phyloP scores from a whole-genome alignment of 2,329 filamentous ascomycete species.

The Byssochlamys sp. region DNA sequence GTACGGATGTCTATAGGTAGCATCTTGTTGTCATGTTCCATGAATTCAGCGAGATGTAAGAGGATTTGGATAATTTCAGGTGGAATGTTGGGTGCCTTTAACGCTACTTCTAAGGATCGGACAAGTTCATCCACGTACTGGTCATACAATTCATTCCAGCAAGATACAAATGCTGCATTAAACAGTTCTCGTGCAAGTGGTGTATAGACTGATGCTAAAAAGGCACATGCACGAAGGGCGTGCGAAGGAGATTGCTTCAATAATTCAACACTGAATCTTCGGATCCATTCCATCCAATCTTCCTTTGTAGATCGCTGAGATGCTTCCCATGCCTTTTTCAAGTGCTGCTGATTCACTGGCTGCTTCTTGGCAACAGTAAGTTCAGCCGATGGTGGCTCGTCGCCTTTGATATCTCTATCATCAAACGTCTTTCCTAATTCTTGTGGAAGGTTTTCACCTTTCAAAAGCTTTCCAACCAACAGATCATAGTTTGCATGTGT shows the following conservation, averaged over 20 bases:
- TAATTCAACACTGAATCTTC: conserved; percentile 88
- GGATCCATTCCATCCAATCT: conserved; percentile 98
- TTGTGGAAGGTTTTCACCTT: conserved; percentile 83
- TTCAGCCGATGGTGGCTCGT: conserved; percentile 69
- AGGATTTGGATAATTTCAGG: conserved; percentile 89
- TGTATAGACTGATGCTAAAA: conserved; percentile 79
- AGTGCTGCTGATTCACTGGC: conserved; percentile 91
- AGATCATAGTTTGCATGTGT: conserved; percentile 86
- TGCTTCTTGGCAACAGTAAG: conserved; percentile 79
- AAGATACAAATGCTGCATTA: conserved; percentile 96
- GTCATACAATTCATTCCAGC: conserved; percentile 95
- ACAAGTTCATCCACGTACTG: conserved; percentile 96
- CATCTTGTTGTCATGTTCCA: conserved; percentile 98
- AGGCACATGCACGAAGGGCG: conserved; percentile 83
- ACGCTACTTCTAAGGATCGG: conserved; percentile 84
- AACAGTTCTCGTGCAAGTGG: conserved; percentile 87
- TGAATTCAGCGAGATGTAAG: conserved; percentile 93
- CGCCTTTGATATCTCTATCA: conserved; percentile 74
- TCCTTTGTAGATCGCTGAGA: conserved; percentile 93
- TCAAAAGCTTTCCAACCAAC: conserved; percentile 82
- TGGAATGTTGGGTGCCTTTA: conserved; percentile 88
- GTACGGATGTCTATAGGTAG: conserved; percentile 93
- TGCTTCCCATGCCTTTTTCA: conserved; percentile 94
- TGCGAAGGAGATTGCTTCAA: conserved; percentile 93
- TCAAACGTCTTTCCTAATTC: no score